Conservation (phyloP, 2,329 filamentous ascomycete species). For the Plenodomus biglobosus region DNA sequence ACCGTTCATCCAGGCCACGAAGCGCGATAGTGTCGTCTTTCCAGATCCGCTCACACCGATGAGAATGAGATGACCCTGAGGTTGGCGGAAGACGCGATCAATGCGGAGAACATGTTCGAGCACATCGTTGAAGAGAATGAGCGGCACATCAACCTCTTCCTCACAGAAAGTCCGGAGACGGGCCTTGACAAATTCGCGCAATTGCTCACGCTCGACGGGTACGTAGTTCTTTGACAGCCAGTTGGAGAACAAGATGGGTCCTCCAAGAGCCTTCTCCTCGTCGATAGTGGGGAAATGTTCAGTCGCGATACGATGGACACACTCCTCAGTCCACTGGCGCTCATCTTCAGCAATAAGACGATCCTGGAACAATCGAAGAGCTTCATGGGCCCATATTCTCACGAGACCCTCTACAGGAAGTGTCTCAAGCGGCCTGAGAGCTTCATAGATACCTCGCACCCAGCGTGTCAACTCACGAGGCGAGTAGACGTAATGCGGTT, state of each 20-base stretch:
- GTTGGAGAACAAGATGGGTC: conserved; percentile 97
- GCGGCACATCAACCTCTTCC: conserved; percentile 96
- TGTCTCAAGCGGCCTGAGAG: conserved; percentile 86
- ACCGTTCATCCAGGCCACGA: conserved; percentile 99
- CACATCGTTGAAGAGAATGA: conserved; percentile 99
- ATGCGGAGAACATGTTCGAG: conserved; percentile 97
- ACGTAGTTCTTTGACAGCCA: conserved; percentile 99
- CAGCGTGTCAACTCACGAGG: conserved; percentile 97
- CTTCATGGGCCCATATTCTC: conserved; percentile 97
- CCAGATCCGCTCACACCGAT: conserved; percentile 98
- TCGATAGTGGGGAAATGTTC: conserved; percentile 96
- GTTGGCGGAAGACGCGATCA: conserved; percentile 96
- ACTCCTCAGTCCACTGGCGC: conserved; percentile 89
- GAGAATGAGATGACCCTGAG: conserved; percentile 95
- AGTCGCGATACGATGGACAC: conserved; percentile 80
- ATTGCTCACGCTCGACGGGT: conserved; percentile 89
- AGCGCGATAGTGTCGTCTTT: conserved; percentile 96
- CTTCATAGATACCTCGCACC: conserved; percentile 97
- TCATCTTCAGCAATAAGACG: conserved; percentile 93
- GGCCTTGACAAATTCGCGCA: conserved; percentile 96
- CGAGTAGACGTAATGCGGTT: conserved; percentile 99
- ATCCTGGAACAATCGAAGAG: conserved; percentile 93
- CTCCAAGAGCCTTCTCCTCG: conserved; percentile 81
- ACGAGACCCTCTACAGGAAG: conserved; percentile 88
- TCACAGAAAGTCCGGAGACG: conserved; percentile 98